These are phyloP conservation scores for Nothopassalora personata DNA, from an alignment of 2,329 filamentous ascomycete species.

Conservation along the genomic window DNA sequence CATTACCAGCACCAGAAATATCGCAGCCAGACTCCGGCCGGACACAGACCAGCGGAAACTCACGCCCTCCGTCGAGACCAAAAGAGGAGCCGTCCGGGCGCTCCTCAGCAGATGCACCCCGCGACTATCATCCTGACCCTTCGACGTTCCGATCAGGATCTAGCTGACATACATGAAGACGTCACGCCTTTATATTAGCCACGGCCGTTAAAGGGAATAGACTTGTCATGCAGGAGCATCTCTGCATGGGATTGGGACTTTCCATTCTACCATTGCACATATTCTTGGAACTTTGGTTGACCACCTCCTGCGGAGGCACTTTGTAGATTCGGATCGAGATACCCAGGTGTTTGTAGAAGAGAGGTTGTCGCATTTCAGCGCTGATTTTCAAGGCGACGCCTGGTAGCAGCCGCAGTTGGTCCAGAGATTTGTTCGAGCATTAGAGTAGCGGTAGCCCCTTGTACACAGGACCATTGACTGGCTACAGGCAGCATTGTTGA, in stretches of 20 bases:
- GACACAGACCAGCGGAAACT: slow-evolving; percentile 2
- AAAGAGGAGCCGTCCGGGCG: slow-evolving; percentile 6
- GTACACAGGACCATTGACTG: background rate
- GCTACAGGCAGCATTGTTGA: background rate
- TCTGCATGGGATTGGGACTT: slow-evolving; percentile 1
- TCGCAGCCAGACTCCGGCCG: slow-evolving; percentile 4
- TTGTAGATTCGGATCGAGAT: slow-evolving; percentile 4
- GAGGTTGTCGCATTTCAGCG: slow-evolving; percentile 1
- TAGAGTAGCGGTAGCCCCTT: background rate
- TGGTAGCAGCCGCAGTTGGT: background rate
- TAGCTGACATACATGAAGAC: slow-evolving; percentile 13
- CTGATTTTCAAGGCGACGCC: background rate
- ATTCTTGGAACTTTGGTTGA: background rate
- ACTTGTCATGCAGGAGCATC: background rate
- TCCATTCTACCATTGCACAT: slow-evolving; percentile 1
- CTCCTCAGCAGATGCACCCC: background rate
- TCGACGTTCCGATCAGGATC: slow-evolving; percentile 15
- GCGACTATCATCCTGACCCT: slow-evolving; percentile 13
- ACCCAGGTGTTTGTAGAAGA: background rate
- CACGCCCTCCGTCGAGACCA: slow-evolving; percentile 3
- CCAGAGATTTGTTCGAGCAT: background rate
- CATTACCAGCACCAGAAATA: slow-evolving; percentile 5
- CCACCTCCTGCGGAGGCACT: background rate
- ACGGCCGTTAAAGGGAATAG: slow-evolving; percentile 4
- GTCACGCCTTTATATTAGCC: background rate